Evolutionary conservation across 2,329 filamentous ascomycete species (phyloP), one percentile per base, ranked within the genome.

Genomic region (Talaromyces sp.): DNA sequence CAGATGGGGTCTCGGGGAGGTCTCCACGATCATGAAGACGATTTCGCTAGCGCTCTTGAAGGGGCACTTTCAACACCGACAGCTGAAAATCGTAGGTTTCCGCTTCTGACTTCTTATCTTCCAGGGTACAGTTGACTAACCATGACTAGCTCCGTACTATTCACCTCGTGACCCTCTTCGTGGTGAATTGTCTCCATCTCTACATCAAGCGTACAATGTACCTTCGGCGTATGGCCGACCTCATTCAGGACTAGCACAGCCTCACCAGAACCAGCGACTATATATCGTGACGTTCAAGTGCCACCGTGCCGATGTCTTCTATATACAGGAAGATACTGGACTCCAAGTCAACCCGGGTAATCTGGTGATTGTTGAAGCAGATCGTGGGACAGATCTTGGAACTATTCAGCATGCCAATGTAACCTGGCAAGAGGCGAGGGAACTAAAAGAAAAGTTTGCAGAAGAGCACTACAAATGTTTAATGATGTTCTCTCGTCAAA

Each of bases 401-500:
- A 97, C 94, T 31, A 94, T 99, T 33, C 90, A 92, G 61, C 88
- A 91, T 70, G 91, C 93, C 68, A 93, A 96, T 71, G 88, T 98
- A 45, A 91, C 92, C 67, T 93, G 93, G 85, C 89, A 93, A 69
- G 87, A 90, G 60, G 95, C 95, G 9, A 93, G 95, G 73, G 90
- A 95, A 57, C 81, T 93, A 69, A 97, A 97, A 76, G 92, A 96
- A 71, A 89, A 95, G 71, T 96, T 94, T 70, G 91, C 91, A 2
- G 92, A 97, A 75, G 93, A 98, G 75, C 95, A 99, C 76, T 97
- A 97, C 80, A 93, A 93, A 73, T 98, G 94, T 92, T 84, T 99
- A 62, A 97, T 98, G 90, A 95, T 98, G 91, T 99, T 97, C 77
- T 97, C 93, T 1, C 89, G 93, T 75, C 91, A 88, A 74, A 91